A percentile compares a stretch with the other conserved stretches of the same genome.
Conservation (phyloP, 2,329 filamentous ascomycete genomes). For the Raffaelea albimanens region DNA sequence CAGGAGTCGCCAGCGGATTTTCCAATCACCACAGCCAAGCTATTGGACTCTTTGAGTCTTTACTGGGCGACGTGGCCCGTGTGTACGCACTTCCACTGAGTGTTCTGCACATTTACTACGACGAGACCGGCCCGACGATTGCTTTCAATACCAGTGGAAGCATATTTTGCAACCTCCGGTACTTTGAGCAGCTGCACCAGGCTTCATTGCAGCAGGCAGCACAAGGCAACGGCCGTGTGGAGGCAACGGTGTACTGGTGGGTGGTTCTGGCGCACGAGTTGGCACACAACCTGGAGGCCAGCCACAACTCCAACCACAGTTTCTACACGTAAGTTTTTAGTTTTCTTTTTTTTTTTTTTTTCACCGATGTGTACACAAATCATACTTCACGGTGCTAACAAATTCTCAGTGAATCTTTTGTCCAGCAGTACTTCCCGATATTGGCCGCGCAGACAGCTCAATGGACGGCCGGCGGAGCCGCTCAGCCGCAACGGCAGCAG, state of each 20-base stretch:
- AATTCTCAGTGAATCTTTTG: conserved; percentile 59
- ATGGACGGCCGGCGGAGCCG: conserved; percentile 10
- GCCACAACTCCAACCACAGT: conserved; percentile 70
- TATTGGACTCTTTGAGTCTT: conserved; percentile 58
- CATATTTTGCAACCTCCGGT: conserved; percentile 89
- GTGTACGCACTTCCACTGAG: conserved; percentile 63
- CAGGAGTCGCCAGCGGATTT: conserved; percentile 45
- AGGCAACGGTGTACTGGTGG: conserved; percentile 24
- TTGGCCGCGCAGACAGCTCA: conserved; percentile 48
- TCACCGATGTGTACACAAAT: background rate
- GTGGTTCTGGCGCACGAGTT: conserved; percentile 84
- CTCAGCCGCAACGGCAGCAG: background rate
- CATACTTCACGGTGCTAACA: conserved; percentile 2
- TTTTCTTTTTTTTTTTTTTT: background rate
- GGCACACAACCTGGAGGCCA: conserved; percentile 79
- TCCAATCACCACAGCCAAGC: conserved; percentile 47
- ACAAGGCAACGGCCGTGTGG: conserved; percentile 18
- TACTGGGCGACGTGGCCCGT: conserved; percentile 59
- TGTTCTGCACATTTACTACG: conserved; percentile 80
- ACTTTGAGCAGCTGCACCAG: conserved; percentile 72
- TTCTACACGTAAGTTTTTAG: conserved; percentile 59
- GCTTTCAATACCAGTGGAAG: conserved; percentile 85
- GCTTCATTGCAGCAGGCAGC: conserved; percentile 24
- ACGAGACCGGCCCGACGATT: conserved; percentile 69
- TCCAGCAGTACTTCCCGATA: conserved; percentile 65